phyloP scores from a whole-genome alignment of 257 asterid genomes.

The Coffea eugenioides region DNA sequence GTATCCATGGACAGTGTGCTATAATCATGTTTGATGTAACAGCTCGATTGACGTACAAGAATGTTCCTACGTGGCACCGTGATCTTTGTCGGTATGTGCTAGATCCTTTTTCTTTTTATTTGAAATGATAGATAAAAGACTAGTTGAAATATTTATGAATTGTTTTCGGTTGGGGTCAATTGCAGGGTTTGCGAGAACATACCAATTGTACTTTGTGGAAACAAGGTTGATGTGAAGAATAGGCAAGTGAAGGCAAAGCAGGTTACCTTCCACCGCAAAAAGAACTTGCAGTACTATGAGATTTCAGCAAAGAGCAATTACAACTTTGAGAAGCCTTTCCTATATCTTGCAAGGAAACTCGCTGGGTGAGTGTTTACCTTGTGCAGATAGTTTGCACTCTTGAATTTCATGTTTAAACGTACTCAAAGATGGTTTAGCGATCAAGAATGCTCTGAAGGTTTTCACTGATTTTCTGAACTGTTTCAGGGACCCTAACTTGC shows the following conservation, averaged over 20 bases:
- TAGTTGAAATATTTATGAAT: not conserved
- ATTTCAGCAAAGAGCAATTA: constrained; percentile 80
- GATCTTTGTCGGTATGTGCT: constrained; percentile 63
- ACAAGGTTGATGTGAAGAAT: constrained; percentile 73
- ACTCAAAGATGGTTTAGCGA: not conserved
- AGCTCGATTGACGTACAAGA: constrained; percentile 77
- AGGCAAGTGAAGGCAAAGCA: constrained; percentile 81
- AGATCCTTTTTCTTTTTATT: not conserved
- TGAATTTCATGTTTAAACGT: too few relatives aligned
- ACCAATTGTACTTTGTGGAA: constrained; percentile 72
- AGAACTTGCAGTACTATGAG: constrained; percentile 69
- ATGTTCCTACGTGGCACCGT: constrained; percentile 82
- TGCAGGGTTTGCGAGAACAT: constrained; percentile 68
- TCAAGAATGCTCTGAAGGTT: too few relatives aligned
- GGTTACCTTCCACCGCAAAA: constrained; percentile 73
- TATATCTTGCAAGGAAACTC: constrained; percentile 65
- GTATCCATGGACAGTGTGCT: constrained; percentile 86
- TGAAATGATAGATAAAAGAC: not conserved
- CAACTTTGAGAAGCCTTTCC: constrained; percentile 83
- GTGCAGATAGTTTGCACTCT: not conserved
- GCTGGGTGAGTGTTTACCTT: constrained; percentile 43
- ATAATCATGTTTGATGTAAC: constrained; percentile 82
- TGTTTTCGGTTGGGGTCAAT: not conserved
- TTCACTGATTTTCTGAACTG: too few relatives aligned
- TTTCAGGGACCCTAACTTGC: constrained; percentile 49